These are phyloP conservation scores for Usnea hakonensis DNA, from an alignment of 495 filamentous ascomycete genomes.

Conservation along the genomic window DNA sequence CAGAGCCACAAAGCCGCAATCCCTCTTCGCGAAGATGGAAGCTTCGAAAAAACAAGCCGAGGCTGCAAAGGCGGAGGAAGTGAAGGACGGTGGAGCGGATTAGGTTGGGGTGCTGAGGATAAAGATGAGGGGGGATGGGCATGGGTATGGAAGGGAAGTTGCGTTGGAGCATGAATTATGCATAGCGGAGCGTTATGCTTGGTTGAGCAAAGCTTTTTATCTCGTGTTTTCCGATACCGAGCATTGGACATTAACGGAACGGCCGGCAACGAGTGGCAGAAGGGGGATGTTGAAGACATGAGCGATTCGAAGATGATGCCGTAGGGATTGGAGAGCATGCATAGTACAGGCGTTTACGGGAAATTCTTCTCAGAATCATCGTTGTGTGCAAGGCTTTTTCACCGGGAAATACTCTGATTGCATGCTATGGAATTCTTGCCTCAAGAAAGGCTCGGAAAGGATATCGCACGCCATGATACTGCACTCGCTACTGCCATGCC, in stretches of 20 bases:
- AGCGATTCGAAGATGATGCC: neutral
- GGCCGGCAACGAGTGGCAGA: neutral
- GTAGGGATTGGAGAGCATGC: neutral
- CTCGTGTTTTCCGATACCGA: neutral
- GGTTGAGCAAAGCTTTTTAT: neutral
- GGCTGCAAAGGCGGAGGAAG: neutral
- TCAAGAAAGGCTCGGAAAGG: neutral
- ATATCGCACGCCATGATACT: neutral
- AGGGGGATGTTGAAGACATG: neutral
- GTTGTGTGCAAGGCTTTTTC: neutral
- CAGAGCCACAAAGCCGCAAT: conserved; percentile 56
- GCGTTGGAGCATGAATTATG: neutral
- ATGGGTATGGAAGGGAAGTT: neutral
- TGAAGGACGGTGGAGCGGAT: too few species aligned
- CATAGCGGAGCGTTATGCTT: neutral
- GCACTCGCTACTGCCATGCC: neutral
- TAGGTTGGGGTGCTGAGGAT: neutral
- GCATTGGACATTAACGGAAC: neutral
- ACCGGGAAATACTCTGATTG: neutral
- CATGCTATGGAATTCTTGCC: neutral
- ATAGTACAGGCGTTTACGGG: neutral
- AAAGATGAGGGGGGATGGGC: neutral
- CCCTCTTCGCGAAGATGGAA: conserved; percentile 54
- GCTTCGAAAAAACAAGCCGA: conserved; percentile 40
- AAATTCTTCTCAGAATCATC: neutral